Base-by-base conservation (phyloP, 768 basidiomycete genomes). In the Mycena albidolilacea region DNA sequence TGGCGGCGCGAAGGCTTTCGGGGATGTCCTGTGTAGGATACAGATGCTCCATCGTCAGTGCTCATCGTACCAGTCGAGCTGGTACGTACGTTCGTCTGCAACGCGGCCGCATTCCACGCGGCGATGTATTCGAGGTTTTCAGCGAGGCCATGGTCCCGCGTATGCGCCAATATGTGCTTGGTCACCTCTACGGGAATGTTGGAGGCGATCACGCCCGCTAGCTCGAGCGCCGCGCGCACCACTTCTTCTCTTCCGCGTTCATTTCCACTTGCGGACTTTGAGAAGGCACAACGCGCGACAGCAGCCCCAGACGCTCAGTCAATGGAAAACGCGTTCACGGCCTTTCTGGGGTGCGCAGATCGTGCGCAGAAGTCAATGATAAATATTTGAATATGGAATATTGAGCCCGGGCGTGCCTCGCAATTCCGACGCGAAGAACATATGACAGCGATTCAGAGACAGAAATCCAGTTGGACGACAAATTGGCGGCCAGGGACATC, bases 121-220 rank as follows among this genome's bases (percentile, higher is more conserved):
- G 82, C 83, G 1, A 86, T 87, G 64, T 87, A 87, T 6, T 80
- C 82, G 65, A 87, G 78, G 59, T 85, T 87, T 59, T 87, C 85
- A 0, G 80, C 58, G 11, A 87, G 85, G 48, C 85, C 87, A 75
- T 93, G 89, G 78, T 93, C 91, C 48, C 89, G 78, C 8, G 88
- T 81, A 79, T 92, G 88, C 55, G 83, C 79, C 65, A 74, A 50
- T 30, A 64, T 62, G 38, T 19, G 90, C 83, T 97, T 98, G 7
- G 95, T 92, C 0, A 95, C 90, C 0, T 95, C 96, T 3, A 97
- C 82, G 0, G 96, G 96, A 41, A 91, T 93, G 82, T 97, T 97
- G 35, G 72, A n/a, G 46, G 93, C 93, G 38, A 97, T 93, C 1
- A 85, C 77, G 69, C 82, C 82, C 0, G 94, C 96, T 23, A 93